Base-by-base conservation (phyloP, 768 basidiomycete genomes). In the Crucibulum laeve region DNA sequence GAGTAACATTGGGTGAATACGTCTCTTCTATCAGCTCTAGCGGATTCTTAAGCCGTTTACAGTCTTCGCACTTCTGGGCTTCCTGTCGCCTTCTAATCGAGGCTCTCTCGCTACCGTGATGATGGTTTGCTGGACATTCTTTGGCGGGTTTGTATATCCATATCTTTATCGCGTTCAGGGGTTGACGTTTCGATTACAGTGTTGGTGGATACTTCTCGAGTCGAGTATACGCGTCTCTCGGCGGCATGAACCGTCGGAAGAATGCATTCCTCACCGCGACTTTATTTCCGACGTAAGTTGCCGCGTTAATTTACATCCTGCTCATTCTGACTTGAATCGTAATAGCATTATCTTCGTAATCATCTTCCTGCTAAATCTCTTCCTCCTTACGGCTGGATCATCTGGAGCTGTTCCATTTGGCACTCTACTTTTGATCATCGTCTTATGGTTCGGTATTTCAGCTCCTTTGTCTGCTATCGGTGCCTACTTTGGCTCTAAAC, bases 351-450 rank as follows among this genome's bases (percentile, higher is more conserved):
- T 97, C 35, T 98, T 97, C 61, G 65, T 77, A 17, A 58, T 91
- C 44, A 84, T 97, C 38, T 94, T 93, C 67, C 61, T 94, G n/a
- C 76, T 98, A 45, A 90, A 98, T 58, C 71, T 96, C 23, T 90
- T 94, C 73, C 79, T 98, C 18, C 69, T 97, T 44, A 67, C 76
- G 2, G 85, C 88, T 13, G 82, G 82, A 3, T 93, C 93, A 1
- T 95, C 94, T 4, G 95, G 95, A 6, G 95, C 95, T 8, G 91
- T 99, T 33, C 95, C 95, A 3, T 95, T 97, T 60, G 91, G 94
- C 36, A 94, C 91, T 0, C 86, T 94, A 77, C 68, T 92, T 32
- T 69, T 90, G 26, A 87, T 95, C 45, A 76, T 91, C 24, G 53
- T 90, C 11, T 65, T 94, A 11, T 96, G 94, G 94, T 96, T 92